Base-by-base conservation (phyloP, 148 eudicot species). In the Rhododendron williamsianum region DNA sequence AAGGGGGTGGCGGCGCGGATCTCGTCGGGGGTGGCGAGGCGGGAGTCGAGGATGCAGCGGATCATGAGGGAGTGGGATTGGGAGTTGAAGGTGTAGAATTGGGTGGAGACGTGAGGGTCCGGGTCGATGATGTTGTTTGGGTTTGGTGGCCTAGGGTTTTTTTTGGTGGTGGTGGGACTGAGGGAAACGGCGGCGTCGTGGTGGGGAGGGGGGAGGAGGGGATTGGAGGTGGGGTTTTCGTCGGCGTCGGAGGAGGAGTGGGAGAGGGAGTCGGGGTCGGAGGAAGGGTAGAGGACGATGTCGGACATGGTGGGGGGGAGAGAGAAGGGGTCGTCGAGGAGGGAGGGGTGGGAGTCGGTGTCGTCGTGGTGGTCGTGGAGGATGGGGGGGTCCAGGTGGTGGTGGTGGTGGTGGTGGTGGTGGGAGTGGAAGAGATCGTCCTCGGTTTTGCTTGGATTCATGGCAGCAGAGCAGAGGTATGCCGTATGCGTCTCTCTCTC, bases 41-140 rank as follows among this genome's bases (percentile, higher is more conserved):
- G 93, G 16, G 87, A 85, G 9, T 87, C 88, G 2, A 92, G 83
- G 0, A 96, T 77, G 87, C 95, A 95, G 0, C 86, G 82, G 30
- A 92, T 89, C 99, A 96, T 96, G 5, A 96, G 81, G 2, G 91
- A 54, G 76, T 96, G 99, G 0, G 99, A 96, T 36, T 93, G 90
- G 35, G 72, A 25, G 52, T 93, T 96, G 84, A 96, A 96, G 2
- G 99, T 96, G 90, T 95, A 96, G 84, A 95, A 96, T 86, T 96
- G 99, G 13, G 96, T 52, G 0, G 98, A 95, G 0, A 96, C 83
- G 77, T 95, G 94, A 0, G 96, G 92, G n/a, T 91, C 91, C 4
- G 99, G 95, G 87, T 89, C 87, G n/a, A 95, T 89, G 48, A 15
- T 9, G 60, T 6, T 63, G 69, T 6, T 58, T 15, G 67, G 21